phyloP scores from a whole-genome alignment of 345 rosid genomes.

The Eucalyptus fibrosa region DNA sequence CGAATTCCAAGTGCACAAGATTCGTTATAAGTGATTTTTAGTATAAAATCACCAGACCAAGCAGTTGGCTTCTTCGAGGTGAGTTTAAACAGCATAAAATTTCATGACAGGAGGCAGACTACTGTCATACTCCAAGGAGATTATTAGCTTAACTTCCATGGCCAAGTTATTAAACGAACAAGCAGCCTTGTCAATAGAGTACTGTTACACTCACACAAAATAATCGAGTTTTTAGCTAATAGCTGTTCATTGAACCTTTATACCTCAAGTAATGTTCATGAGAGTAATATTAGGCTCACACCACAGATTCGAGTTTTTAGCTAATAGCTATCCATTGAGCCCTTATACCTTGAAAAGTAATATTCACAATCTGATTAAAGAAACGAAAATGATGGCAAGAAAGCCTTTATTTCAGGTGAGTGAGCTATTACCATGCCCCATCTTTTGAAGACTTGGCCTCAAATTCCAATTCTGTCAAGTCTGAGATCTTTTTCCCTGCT shows the following conservation, averaged over 20 bases:
- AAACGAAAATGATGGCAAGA: background rate
- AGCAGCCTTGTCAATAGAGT: background rate
- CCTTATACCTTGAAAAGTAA: background rate
- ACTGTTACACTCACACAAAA: background rate
- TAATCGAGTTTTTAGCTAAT: background rate
- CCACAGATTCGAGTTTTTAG: background rate
- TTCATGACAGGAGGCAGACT: background rate
- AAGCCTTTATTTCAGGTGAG: background rate
- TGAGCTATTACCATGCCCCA: slow-evolving; percentile 46
- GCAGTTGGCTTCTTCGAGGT: background rate
- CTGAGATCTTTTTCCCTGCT: slow-evolving; percentile 16
- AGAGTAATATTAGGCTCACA: background rate
- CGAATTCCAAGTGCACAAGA: background rate
- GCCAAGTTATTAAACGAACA: background rate
- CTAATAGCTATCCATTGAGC: background rate
- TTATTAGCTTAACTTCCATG: background rate
- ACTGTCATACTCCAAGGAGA: background rate
- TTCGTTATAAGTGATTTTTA: background rate
- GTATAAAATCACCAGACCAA: background rate
- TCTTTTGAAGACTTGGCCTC: slow-evolving; percentile 71
- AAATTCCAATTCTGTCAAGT: slow-evolving; percentile 31
- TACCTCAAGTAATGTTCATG: background rate
- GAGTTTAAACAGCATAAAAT: background rate
- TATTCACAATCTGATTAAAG: background rate
- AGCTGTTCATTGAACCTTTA: background rate